Evolutionary conservation across 805 yeast species (phyloP).

Genomic region (Sugiyamaella chiloensis): DNA sequence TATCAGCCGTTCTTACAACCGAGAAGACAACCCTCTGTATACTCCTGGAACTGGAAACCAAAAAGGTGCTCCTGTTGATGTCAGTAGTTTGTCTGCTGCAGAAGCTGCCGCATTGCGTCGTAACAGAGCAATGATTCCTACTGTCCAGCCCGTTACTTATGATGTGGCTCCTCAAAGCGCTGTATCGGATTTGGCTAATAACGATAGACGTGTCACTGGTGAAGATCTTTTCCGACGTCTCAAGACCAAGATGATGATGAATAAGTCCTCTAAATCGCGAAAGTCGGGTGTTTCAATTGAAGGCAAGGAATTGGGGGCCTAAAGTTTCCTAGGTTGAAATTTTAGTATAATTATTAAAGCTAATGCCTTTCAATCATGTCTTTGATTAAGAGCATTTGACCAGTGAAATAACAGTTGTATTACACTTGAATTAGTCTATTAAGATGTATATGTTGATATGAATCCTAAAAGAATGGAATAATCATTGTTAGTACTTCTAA

Average conservation of each 20-base stretch:
- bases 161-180: constrained; percentile 80
- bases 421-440: too few species aligned
- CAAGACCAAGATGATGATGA: constrained; percentile 53
- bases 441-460: too few species aligned
- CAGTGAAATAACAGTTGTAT: too few species aligned
- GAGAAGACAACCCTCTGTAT: constrained; percentile 4
- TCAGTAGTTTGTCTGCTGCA: constrained; percentile 46
- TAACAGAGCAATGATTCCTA: constrained; percentile 95
- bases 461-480: too few species aligned
- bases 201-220: constrained; percentile 50
- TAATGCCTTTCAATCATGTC: too few species aligned
- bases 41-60: background rate
- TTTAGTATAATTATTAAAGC: too few species aligned
- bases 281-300: constrained; percentile 79
- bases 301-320: constrained; percentile 39
- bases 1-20: constrained; percentile 56
- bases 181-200: constrained; percentile 25
- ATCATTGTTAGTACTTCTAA: too few species aligned
- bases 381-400: too few species aligned
- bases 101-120: constrained; percentile 90
- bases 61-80: background rate
- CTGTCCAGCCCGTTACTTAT: constrained; percentile 82
- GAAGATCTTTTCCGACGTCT: constrained; percentile 71
- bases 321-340: background rate
- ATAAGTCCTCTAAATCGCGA: constrained; percentile 41